Base-by-base conservation (phyloP, 768 basidiomycete genomes). In the Tylopilus balloui region DNA sequence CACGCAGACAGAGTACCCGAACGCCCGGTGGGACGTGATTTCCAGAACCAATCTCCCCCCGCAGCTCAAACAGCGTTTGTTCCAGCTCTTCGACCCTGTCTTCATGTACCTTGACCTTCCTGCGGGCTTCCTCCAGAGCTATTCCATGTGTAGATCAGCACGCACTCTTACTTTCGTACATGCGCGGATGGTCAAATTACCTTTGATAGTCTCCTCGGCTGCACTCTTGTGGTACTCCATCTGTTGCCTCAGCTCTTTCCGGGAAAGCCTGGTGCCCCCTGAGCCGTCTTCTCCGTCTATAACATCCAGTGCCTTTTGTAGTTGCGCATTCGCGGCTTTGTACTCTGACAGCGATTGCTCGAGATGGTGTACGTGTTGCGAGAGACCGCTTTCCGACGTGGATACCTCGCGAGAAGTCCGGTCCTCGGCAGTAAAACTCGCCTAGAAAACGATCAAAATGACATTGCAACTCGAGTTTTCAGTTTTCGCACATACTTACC, bases 61-160 rank as follows among this genome's bases (percentile, higher is more conserved):
- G 70, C 2, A 91, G 74, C 45, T 92, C 87, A 61, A 88, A 90
- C 8, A 92, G 76, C 10, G 76, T 73, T 62, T 92, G 90, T 58
- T 89, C 86, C 31, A 91, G 75, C n/a, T 71, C 61, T 21, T 90
- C 88, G 28, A 88, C 79, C 62, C 75, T 76, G 43, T 72, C 72
- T 1, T 75, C 67, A 14, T 78, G 73, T 32, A 65, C 52, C 40
- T 72, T 69, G 32, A 61, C 49, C 32, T 66, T 69, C 0, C 62
- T 55, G 25, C 71, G 68, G 0, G 71, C 68, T 43, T 71, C 66
- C 21, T 75, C 63, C 20, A 83, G 71, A 14, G 73, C 83, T 86
- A 45, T 8, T 20, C 10, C 39, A 24, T 6, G 6, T 0, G 2
- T 21, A 43, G 5, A 23, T 65, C 15, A 59, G 25, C 7, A 12